Evolutionary conservation across 768 basidiomycete genomes (phyloP).

Genomic region (Boletus rufocinnamomeus): DNA sequence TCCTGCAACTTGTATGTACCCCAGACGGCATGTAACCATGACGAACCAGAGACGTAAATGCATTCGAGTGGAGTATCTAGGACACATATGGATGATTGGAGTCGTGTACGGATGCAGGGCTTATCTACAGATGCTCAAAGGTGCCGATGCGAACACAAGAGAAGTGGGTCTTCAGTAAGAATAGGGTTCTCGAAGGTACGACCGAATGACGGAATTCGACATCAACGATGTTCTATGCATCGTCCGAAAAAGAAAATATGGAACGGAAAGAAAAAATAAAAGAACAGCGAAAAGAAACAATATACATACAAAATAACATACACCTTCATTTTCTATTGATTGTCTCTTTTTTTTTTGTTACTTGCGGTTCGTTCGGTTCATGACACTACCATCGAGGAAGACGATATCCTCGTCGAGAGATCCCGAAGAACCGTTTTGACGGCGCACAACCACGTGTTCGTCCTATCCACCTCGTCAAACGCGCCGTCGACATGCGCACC

Average conservation of each 20-base stretch:
- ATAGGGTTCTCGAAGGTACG: not conserved
- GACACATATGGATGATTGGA: conserved; percentile 2
- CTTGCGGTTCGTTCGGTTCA: conserved; percentile 13
- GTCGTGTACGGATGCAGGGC: conserved; percentile 15
- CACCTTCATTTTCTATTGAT: conserved; percentile 12
- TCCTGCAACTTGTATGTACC: too few relatives aligned
- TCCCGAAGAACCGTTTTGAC: conserved; percentile 64
- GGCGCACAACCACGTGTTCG: conserved; percentile 59
- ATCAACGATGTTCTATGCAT: conserved; percentile 1
- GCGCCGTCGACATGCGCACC: conserved; percentile 56
- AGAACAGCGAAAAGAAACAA: conserved; percentile 8
- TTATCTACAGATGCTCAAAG: conserved; percentile 24
- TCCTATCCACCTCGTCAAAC: conserved; percentile 64
- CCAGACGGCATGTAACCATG: too few relatives aligned
- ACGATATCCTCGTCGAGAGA: conserved; percentile 37
- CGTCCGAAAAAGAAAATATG: conserved; percentile 11
- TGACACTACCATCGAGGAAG: conserved; percentile 7
- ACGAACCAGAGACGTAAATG: not conserved
- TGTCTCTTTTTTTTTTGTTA: conserved; percentile 2
- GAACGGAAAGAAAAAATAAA: conserved; percentile 1
- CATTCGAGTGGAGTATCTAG: conserved; percentile 14
- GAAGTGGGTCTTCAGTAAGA: not conserved
- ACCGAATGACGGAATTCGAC: conserved; percentile 12
- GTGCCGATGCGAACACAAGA: conserved; percentile 7
- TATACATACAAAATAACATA: conserved; percentile 40